Percentiles rank a stretch among this genome's conserved stretches.
Evolutionary conservation across 78 protist genomes (phyloP).

Genomic region (Polysphondylium violaceum): DNA sequence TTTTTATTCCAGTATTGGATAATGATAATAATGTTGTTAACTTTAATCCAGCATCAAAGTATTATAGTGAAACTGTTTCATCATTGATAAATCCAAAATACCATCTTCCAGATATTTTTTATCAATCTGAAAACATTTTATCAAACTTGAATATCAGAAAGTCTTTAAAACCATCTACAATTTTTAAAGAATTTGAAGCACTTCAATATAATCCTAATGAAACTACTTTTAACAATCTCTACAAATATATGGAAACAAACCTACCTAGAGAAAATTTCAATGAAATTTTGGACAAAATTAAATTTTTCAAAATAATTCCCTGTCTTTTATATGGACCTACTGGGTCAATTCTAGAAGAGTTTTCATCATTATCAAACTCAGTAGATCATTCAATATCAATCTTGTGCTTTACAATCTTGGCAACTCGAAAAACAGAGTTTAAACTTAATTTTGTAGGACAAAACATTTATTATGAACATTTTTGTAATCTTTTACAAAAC

Average conservation of each 20-base stretch:
- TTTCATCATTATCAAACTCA: neutral
- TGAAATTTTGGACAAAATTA: neutral
- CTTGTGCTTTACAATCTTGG: neutral
- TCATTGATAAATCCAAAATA: neutral
- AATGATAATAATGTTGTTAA: neutral
- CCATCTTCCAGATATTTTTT: neutral
- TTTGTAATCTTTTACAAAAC: neutral
- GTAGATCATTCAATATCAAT: neutral
- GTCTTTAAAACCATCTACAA: neutral
- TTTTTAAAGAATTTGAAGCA: neutral
- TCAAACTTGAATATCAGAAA: neutral
- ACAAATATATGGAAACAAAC: neutral
- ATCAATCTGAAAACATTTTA: neutral
- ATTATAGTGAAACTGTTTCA: neutral
- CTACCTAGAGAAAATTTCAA: neutral
- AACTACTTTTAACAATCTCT: neutral
- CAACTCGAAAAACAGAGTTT: neutral
- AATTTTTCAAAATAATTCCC: neutral
- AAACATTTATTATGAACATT: neutral
- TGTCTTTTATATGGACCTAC: neutral
- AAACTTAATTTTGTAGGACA: neutral
- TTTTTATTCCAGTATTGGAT: neutral
- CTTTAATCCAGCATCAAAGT: neutral
- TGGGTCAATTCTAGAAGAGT: neutral
- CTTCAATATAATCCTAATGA: neutral